Percentiles rank a stretch among this genome's conserved stretches.
phyloP scores from a whole-genome alignment of 331 rosid genomes.

The Acacia pycnantha region DNA sequence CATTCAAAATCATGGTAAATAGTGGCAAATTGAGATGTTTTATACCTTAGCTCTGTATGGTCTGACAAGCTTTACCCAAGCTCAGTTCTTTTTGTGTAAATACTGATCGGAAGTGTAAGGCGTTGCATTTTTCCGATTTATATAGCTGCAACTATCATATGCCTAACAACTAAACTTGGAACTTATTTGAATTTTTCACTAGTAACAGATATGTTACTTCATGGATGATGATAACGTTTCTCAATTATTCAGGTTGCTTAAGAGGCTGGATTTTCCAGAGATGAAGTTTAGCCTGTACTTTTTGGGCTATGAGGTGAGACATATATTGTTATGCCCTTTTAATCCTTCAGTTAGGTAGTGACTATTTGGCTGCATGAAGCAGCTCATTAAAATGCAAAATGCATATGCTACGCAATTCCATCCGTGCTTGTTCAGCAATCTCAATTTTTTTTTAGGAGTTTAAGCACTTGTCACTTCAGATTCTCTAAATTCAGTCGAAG shows the following conservation, averaged over 20 bases:
- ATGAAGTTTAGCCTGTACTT: conserved; percentile 92
- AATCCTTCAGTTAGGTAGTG: not conserved
- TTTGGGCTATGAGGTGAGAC: conserved; percentile 82
- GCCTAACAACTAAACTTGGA: not conserved
- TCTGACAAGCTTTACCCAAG: not conserved
- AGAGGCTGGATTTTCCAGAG: conserved; percentile 89
- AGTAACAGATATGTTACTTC: not conserved
- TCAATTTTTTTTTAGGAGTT: not conserved
- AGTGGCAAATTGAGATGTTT: not conserved
- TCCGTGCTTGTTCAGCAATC: not conserved
- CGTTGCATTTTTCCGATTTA: not conserved
- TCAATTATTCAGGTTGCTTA: conserved; percentile 63
- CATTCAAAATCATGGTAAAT: not conserved
- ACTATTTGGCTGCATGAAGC: conserved; percentile 5
- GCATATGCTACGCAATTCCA: not conserved
- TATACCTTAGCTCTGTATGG: not conserved
- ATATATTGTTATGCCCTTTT: conserved; percentile 5
- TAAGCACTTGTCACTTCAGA: not conserved
- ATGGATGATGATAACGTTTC: conserved; percentile 29
- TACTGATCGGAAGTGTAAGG: not conserved
- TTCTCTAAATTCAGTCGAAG: conserved; percentile 1
- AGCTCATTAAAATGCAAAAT: conserved; percentile 15
- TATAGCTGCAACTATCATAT: not conserved
- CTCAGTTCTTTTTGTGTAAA: not conserved
- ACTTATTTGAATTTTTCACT: conserved; percentile 11